Base-by-base conservation (phyloP, 441 rosid species). In the Pelargonium myrrhifolium region DNA sequence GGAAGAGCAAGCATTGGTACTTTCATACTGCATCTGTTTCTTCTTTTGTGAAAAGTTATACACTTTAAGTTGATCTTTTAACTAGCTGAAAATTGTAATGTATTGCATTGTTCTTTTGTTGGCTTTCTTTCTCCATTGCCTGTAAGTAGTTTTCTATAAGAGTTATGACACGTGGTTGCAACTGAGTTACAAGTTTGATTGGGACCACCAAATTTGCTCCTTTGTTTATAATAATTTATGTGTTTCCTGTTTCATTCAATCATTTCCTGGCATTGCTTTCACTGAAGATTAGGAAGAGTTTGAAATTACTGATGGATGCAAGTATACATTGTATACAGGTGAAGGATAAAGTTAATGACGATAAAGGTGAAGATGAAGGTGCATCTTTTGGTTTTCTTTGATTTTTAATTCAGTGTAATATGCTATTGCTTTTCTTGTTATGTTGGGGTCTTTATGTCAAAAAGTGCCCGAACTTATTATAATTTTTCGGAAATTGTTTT, bases 1-100 rank as follows among this genome's bases (percentile, higher is more conserved):
- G 74, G 77, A 72, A 69, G 78, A 72, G 68, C 70, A 67, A 37
- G 70, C 60, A 66, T 77, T 66, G 80, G 92, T 87, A 78, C 3
- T 65, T 67, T 62, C 39, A 45, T 42, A 17, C 66, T 53, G 28
- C 8, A 14, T 42, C 53, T 69, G 60, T 53, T 63, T 65, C 45
- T 39, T 18, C 49, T 60, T 31, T 3, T 56, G 28, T 31, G 31
- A 61, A 39, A 35, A 11, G 20, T 62, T 40, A 11, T 42, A 26
- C 45, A 42, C 28, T 45, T 61, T 61, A 55, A 43, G 31, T 61
- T 26, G 53, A 24, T 68, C 43, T 45, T 61, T 68, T 24, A 31
- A 40, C 20, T 53, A 14, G 39, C 42, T 18, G 31, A 55, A 70
- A 39, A 40, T 35, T n/a, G n/a, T 6, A 37, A 39, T 53, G 53